These are phyloP conservation scores for Cucumis cinereus DNA, from an alignment of 306 rosid species.

Conservation along the genomic window DNA sequence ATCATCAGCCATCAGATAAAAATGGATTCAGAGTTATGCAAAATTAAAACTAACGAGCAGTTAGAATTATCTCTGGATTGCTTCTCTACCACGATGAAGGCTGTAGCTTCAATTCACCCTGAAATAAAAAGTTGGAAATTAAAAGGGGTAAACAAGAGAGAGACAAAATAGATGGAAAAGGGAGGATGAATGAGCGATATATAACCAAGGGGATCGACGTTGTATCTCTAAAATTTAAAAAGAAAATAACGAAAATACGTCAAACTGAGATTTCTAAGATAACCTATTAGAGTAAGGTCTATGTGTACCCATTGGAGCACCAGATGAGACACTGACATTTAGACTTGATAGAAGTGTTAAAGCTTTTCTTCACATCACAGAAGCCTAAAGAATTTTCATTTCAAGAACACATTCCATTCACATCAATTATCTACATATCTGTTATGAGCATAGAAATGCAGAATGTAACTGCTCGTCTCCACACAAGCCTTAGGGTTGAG, in stretches of 20 bases:
- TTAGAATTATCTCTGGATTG: neutral
- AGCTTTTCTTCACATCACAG: neutral
- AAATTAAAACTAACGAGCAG: conserved; percentile 4
- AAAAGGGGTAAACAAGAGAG: neutral
- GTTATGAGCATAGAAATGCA: neutral
- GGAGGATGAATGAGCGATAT: neutral
- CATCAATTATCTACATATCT: neutral
- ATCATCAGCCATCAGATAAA: neutral
- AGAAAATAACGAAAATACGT: neutral
- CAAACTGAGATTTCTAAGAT: neutral
- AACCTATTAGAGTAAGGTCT: neutral
- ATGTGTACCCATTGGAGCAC: neutral
- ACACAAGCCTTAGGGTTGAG: neutral
- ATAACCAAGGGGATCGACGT: neutral
- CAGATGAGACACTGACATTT: neutral
- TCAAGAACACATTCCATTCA: neutral
- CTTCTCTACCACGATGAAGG: neutral
- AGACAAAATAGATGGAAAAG: neutral
- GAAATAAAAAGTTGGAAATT: neutral
- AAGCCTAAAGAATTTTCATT: neutral
- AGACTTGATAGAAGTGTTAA: neutral
- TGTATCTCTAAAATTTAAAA: neutral
- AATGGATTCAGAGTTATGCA: neutral
- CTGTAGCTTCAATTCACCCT: neutral
- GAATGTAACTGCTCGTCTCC: neutral